Percentiles rank a stretch among this genome's conserved stretches.
Conservation (phyloP, 202 grass and related monocot genomes). For the Digitaria exilis region DNA sequence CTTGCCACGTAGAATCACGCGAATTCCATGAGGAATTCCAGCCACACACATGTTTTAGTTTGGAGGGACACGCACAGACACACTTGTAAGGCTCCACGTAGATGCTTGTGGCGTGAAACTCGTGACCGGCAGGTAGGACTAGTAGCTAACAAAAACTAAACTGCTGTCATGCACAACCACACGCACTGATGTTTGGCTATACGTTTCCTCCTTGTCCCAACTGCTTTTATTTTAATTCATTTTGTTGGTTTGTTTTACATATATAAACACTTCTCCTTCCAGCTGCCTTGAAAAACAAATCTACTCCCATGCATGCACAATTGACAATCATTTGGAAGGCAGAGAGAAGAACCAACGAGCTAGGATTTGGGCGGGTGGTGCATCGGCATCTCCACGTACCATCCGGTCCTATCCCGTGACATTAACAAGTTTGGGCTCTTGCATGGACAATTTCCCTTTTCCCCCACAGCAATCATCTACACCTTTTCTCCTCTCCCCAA, state of each 20-base stretch:
- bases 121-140: background rate
- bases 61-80: too few species aligned
- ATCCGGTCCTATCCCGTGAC: background rate
- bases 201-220: background rate
- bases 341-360: background rate
- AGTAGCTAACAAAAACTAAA: background rate
- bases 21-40: background rate
- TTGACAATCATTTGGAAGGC: too few species aligned
- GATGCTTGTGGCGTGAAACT: background rate
- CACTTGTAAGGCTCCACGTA: too few species aligned
- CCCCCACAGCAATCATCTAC: background rate
- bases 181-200: background rate
- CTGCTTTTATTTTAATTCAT: too few species aligned
- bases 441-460: background rate
- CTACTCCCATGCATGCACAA: too few species aligned
- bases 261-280: background rate
- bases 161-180: background rate
- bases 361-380: constrained; percentile 21
- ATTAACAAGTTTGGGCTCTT: background rate
- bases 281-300: background rate
- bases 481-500: background rate
- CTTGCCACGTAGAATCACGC: background rate
- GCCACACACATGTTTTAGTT: background rate
- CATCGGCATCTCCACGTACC: constrained; percentile 36
- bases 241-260: too few species aligned